Conservation (phyloP, 495 filamentous ascomycete genomes). For the Penicillium goetzii region DNA sequence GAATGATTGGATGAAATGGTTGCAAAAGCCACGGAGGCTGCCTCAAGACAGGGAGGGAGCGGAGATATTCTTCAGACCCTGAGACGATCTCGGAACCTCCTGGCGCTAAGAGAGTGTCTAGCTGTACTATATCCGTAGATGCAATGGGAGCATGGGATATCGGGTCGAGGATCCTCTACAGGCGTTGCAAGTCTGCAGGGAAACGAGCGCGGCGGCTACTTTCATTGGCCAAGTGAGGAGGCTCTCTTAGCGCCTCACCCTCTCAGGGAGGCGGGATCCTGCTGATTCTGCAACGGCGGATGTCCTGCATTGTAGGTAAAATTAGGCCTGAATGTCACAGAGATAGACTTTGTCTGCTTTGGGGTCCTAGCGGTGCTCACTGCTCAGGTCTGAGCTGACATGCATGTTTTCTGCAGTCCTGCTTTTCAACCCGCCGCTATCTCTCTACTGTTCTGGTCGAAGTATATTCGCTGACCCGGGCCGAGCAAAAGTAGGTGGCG, state of each 20-base stretch:
- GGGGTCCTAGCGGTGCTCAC: not conserved
- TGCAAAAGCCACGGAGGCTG: conserved; percentile 18
- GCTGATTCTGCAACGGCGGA: conserved; percentile 12
- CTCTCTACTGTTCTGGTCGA: not conserved
- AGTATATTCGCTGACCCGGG: not conserved
- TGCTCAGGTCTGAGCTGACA: not conserved
- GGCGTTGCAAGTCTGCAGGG: conserved; percentile 24
- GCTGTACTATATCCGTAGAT: conserved; percentile 1
- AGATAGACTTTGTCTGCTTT: not conserved
- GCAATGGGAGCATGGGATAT: not conserved
- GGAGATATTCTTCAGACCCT: conserved; percentile 22
- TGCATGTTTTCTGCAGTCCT: not conserved
- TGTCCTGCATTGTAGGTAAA: conserved; percentile 15
- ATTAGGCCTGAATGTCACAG: not conserved
- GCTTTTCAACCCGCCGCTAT: not conserved
- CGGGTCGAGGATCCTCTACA: conserved; percentile 10
- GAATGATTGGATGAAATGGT: conserved; percentile 27
- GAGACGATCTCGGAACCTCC: conserved; percentile 24
- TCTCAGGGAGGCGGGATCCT: conserved; percentile 1
- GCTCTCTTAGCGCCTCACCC: conserved; percentile 22
- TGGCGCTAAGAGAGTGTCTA: conserved; percentile 28
- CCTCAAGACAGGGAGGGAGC: conserved; percentile 8
- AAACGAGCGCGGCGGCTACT: not conserved
- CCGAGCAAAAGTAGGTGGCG: not conserved
- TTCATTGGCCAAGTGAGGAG: conserved; percentile 13